Conservation (phyloP, 2,329 filamentous ascomycete genomes). For the Alternaria alternata region DNA sequence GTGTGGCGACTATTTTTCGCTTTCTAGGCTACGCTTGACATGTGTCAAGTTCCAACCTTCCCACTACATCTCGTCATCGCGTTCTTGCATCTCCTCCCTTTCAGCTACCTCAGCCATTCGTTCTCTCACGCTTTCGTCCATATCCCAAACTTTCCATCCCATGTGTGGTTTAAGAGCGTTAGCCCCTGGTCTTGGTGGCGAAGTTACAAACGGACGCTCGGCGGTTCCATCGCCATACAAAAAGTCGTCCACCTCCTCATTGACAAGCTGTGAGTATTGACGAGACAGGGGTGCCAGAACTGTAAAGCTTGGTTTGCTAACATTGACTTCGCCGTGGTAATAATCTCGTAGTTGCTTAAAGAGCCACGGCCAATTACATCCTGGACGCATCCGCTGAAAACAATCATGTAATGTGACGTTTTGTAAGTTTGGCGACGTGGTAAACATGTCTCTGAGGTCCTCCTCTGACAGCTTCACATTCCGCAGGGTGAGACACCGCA, state of each 20-base stretch:
- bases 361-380: not conserved
- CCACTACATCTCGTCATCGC: not conserved
- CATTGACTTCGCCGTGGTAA: not conserved
- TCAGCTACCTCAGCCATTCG: constrained; percentile 6
- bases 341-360: constrained; percentile 2
- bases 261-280: constrained; percentile 5
- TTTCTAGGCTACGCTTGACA: not conserved
- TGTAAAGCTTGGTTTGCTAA: constrained; percentile 1
- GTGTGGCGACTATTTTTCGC: not conserved
- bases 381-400: not conserved
- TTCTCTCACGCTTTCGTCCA: constrained; percentile 6
- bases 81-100: not conserved
- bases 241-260: constrained; percentile 19
- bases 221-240: constrained; percentile 8
- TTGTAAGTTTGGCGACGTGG: not conserved
- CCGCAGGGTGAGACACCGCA: constrained; percentile 8
- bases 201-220: constrained; percentile 15
- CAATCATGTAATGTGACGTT: constrained; percentile 3
- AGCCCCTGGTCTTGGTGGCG: not conserved
- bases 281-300: not conserved
- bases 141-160: constrained; percentile 20
- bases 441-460: constrained; percentile 3
- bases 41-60: not conserved
- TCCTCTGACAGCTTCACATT: not conserved
- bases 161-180: constrained; percentile 4